Evolutionary conservation across 345 rosid genomes (phyloP), one percentile per base, ranked within the genome.

Genomic region (Reutealis trisperma): DNA sequence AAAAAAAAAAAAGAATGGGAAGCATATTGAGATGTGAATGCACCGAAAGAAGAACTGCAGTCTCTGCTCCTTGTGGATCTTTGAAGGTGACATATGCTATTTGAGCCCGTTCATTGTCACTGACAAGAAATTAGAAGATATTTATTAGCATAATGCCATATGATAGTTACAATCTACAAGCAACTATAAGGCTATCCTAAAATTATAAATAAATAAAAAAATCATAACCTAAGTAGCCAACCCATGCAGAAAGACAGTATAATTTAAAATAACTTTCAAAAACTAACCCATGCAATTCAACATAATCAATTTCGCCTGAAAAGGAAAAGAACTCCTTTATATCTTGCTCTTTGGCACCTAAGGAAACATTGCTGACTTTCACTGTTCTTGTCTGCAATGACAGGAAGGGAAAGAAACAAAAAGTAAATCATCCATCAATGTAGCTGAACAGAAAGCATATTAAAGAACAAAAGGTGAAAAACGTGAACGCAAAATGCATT

Each of bases 241-340:
- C 51, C 4, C 10, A 69, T 37, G 61, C 16, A 76, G 5, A 69
- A 58, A 76, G 32, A 8, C 7, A n/a, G 27, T 0, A 52, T 72
- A 84, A 61, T 67, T 6, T 27, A 45, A 44, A 58, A 58, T 25
- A 41, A 22, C 78, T 37, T 37, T 6, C 2, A 71, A 60, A 25
- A 42, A 76, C 67, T 21, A 70, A 90, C 98, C 89, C 78, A n/a
- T 71, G 88, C 83, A 90, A 63, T 68, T 91, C 91, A 32, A 92
- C 85, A 75, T 80, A 77, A 81, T 86, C 88, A 61, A 94, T 90
- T 45, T 91, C 94, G 72, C 98, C 98, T 37, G 97, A 90, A 77
- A 91, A 91, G 66, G 98, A 94, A 79, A 92, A 94, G 79, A 94
- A 94, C 84, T 94, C 98, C 88, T 84, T 92, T 51, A 94, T 81